These are phyloP conservation scores for Fusarium sp. DNA, from an alignment of 2,329 filamentous ascomycete species.

Conservation along the genomic window DNA sequence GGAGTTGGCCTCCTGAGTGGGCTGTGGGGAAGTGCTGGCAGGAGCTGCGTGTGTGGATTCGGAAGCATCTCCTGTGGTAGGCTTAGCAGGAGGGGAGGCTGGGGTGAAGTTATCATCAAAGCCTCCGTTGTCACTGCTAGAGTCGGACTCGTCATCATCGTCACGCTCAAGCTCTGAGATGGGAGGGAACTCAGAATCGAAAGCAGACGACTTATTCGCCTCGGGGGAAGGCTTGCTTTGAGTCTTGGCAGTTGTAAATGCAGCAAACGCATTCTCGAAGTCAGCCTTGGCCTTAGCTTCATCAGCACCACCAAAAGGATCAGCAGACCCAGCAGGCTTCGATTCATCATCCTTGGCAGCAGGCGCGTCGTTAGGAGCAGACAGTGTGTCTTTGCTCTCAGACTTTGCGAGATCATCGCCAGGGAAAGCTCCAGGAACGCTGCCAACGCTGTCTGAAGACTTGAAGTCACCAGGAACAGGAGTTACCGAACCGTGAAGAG, in stretches of 20 bases:
- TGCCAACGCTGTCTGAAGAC: conserved; percentile 30
- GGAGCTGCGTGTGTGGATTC: conserved; percentile 13
- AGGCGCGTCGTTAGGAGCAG: conserved; percentile 46
- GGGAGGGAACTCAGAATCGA: conserved; percentile 88
- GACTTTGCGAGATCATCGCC: conserved; percentile 51
- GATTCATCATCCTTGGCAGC: conserved; percentile 34
- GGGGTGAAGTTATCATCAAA: conserved; percentile 95
- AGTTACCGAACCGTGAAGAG: conserved; percentile 43
- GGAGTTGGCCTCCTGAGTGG: conserved; percentile 41
- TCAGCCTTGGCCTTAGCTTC: conserved; percentile 77
- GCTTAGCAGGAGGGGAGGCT: conserved; percentile 60
- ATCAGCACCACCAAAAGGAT: conserved; percentile 65
- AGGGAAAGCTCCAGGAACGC: conserved; percentile 50
- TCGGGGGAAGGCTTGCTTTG: conserved; percentile 58
- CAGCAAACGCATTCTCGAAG: conserved; percentile 86
- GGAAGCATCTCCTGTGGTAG: conserved; percentile 32
- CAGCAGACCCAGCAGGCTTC: conserved; percentile 47
- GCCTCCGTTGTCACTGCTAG: conserved; percentile 79
- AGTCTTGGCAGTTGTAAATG: conserved; percentile 69
- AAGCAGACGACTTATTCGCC: conserved; percentile 61
- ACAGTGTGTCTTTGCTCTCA: conserved; percentile 49
- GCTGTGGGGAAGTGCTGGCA: conserved; percentile 33
- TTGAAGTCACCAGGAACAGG: conserved; percentile 44
- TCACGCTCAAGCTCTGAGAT: conserved; percentile 84
- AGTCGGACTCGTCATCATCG: conserved; percentile 80